These are phyloP conservation scores for Cyclotella sp. DNA, from an alignment of 108 stramenopile species.

Conservation along the genomic window DNA sequence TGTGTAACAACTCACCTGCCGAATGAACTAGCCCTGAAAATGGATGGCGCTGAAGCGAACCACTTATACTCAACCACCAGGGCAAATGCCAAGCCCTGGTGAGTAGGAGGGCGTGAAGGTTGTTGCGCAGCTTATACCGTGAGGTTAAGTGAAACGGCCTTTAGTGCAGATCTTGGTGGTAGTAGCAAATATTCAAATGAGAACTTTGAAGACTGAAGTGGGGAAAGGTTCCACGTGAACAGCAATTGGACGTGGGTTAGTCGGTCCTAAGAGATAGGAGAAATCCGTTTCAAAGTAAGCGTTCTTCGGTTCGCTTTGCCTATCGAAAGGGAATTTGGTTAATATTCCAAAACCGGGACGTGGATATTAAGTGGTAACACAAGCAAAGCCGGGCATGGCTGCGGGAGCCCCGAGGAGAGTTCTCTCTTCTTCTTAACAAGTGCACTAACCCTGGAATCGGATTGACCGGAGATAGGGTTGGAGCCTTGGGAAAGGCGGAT, in stretches of 20 bases:
- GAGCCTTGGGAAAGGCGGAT: constrained; percentile 86
- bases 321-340: constrained; percentile 95
- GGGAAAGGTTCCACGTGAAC: constrained; percentile 92
- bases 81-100: constrained; percentile 72
- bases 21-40: constrained; percentile 95
- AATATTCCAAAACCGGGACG: constrained; percentile 94
- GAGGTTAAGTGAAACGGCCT: constrained; percentile 93
- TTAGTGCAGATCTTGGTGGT: constrained; percentile 97
- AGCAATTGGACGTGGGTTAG: constrained; percentile 93
- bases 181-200: constrained; percentile 98
- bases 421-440: constrained; percentile 95
- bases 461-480: constrained; percentile 90
- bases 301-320: constrained; percentile 72
- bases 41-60: constrained; percentile 96
- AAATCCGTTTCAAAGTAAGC: constrained; percentile 84
- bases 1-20: constrained; percentile 92
- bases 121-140: constrained; percentile 87
- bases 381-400: constrained; percentile 89
- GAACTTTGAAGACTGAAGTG: constrained; percentile 93
- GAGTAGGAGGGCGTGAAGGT: constrained; percentile 96
- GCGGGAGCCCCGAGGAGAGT: constrained; percentile 91
- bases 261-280: constrained; percentile 93
- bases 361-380: constrained; percentile 94
- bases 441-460: constrained; percentile 88
- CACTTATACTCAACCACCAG: constrained; percentile 89